Percentiles rank a stretch among this genome's conserved stretches.
Evolutionary conservation across 1,139 yeast species (phyloP).

Genomic region (Suhomyces coccinellae): DNA sequence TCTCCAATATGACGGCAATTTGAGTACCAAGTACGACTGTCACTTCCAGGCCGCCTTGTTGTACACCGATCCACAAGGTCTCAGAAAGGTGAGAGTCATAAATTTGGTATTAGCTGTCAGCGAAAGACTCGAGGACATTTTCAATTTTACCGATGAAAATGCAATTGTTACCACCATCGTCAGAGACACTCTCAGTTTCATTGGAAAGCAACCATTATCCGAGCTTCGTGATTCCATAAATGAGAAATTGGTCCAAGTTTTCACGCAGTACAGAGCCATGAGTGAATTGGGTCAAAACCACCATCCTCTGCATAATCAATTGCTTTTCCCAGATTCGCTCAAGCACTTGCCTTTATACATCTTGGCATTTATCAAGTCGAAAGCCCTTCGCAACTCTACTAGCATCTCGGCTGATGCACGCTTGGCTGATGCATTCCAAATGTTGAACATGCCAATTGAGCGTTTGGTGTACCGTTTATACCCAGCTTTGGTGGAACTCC

Average conservation of each 20-base stretch:
- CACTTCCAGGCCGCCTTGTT: constrained; percentile 91
- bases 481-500: constrained; percentile 79
- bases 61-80: constrained; percentile 76
- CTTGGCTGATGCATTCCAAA: constrained; percentile 55
- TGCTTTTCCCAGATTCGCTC: constrained; percentile 81
- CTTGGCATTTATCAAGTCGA: constrained; percentile 68
- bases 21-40: constrained; percentile 72
- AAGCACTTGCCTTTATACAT: constrained; percentile 69
- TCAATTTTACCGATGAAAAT: constrained; percentile 84
- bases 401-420: constrained; percentile 56
- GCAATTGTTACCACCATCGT: constrained; percentile 71
- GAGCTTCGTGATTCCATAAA: constrained; percentile 66
- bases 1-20: constrained; percentile 74
- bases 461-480: constrained; percentile 67
- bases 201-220: constrained; percentile 60
- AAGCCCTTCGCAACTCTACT: constrained; percentile 55
- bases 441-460: constrained; percentile 59
- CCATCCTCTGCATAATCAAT: constrained; percentile 56
- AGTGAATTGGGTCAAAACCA: constrained; percentile 50
- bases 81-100: constrained; percentile 79
- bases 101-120: constrained; percentile 83
- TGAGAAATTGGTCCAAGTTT: constrained; percentile 66
- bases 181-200: constrained; percentile 63
- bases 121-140: constrained; percentile 69
- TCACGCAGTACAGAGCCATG: constrained; percentile 72